A percentile compares a stretch with the other conserved stretches of the same genome.
phyloP scores from a whole-genome alignment of 352 stramenopile species.

The Phytophthora pinifolia region DNA sequence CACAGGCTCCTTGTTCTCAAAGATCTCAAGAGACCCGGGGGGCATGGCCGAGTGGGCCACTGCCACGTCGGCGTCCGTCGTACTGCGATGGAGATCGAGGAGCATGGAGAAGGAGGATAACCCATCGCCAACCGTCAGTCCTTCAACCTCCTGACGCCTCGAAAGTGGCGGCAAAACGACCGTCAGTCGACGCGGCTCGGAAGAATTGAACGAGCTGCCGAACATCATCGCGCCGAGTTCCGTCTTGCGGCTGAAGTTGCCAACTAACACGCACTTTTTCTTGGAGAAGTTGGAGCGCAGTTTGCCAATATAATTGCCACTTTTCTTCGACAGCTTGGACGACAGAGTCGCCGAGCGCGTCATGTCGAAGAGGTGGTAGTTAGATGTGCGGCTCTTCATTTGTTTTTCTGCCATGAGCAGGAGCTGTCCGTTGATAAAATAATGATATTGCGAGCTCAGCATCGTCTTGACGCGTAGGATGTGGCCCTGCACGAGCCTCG shows the following conservation, averaged over 20 bases:
- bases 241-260: conserved; percentile 64
- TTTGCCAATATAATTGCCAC: conserved; percentile 90
- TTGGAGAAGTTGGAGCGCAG: conserved; percentile 76
- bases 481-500: conserved; percentile 45
- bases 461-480: conserved; percentile 57
- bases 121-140: conserved; percentile 45
- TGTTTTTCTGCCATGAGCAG: conserved; percentile 71
- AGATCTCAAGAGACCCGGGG: conserved; percentile 38
- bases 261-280: conserved; percentile 74
- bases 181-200: conserved; percentile 48
- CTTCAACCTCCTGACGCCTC: conserved; percentile 50
- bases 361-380: conserved; percentile 90
- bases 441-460: conserved; percentile 63
- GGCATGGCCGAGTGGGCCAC: conserved; percentile 28
- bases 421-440: conserved; percentile 59
- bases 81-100: conserved; percentile 44
- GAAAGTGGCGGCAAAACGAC: conserved; percentile 55
- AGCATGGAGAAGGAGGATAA: conserved; percentile 53
- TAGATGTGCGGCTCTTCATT: conserved; percentile 73
- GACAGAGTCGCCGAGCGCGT: conserved; percentile 45
- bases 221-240: conserved; percentile 78
- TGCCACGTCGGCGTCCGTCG: conserved; percentile 13
- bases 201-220: conserved; percentile 42
- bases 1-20: conserved; percentile 71
- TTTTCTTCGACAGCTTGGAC: conserved; percentile 81